phyloP scores from a whole-genome alignment of 1,284 basidiomycete species.

The Ganoderma leucocontextum region DNA sequence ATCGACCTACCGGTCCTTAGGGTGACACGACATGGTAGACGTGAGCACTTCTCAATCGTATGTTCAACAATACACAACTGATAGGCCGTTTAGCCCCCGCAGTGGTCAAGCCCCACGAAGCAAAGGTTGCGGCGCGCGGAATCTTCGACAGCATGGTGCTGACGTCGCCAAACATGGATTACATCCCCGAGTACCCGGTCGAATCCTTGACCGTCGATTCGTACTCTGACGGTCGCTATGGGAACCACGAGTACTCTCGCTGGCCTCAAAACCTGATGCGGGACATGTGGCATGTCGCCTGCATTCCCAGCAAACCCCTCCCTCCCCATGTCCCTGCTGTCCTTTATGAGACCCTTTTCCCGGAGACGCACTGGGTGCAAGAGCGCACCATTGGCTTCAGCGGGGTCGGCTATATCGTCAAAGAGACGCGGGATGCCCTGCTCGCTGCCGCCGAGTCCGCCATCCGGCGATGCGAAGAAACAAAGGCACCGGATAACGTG shows the following conservation, averaged over 20 bases:
- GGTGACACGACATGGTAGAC: too few relatives aligned
- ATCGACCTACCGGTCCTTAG: too few relatives aligned
- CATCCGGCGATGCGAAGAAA: neutral
- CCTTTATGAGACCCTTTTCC: too few relatives aligned
- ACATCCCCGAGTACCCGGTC: neutral
- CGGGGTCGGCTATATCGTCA: too few relatives aligned
- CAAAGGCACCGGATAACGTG: neutral
- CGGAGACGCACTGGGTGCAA: too few relatives aligned
- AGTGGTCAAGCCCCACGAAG: too few relatives aligned
- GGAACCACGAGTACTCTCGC: constrained; percentile 9
- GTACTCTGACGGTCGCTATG: constrained; percentile 9
- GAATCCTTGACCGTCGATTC: neutral
- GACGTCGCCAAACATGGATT: constrained; percentile 1
- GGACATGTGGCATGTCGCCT: constrained; percentile 8
- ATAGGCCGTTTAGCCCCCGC: too few relatives aligned
- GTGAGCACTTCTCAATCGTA: too few relatives aligned
- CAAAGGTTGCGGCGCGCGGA: neutral
- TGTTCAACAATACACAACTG: too few relatives aligned
- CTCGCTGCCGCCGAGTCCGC: neutral
- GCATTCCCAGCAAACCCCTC: neutral
- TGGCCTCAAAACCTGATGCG: neutral
- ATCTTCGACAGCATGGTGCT: neutral
- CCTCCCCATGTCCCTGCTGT: too few relatives aligned
- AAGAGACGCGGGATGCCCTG: too few relatives aligned
- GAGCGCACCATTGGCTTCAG: too few relatives aligned